Evolutionary conservation across 2,329 filamentous ascomycete genomes (phyloP).

Genomic region (Colletotrichum filicis): DNA sequence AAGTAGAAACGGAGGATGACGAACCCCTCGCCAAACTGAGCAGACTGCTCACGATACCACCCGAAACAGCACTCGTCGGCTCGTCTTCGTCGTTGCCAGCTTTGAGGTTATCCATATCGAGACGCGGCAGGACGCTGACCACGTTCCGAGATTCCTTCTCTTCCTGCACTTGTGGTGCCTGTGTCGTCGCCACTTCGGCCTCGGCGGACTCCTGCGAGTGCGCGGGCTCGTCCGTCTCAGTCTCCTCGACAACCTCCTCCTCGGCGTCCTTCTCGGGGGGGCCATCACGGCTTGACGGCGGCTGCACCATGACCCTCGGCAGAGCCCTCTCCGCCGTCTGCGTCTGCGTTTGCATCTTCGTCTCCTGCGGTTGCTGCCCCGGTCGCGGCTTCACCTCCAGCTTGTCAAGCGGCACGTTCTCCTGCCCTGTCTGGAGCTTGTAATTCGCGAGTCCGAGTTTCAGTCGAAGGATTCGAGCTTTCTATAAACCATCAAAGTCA

Average conservation of each 20-base stretch:
- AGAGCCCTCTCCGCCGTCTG: slow-evolving; percentile 23
- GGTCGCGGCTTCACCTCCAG: slow-evolving; percentile 58
- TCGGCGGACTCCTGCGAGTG: slow-evolving; percentile 7
- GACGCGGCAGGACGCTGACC: slow-evolving; percentile 25
- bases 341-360: not conserved
- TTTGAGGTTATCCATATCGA: slow-evolving; percentile 28
- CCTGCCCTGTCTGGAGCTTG: slow-evolving; percentile 80
- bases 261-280: slow-evolving; percentile 29
- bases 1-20: slow-evolving; percentile 22
- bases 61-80: slow-evolving; percentile 57
- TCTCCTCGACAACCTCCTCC: slow-evolving; percentile 36
- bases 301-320: slow-evolving; percentile 35
- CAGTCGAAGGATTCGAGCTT: slow-evolving; percentile 73
- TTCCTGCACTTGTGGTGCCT: slow-evolving; percentile 12
- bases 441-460: slow-evolving; percentile 79
- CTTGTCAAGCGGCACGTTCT: slow-evolving; percentile 70
- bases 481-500: slow-evolving; percentile 48
- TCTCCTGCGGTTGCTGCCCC: slow-evolving; percentile 29
- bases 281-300: slow-evolving; percentile 37
- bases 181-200: slow-evolving; percentile 21
- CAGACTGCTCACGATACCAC: slow-evolving; percentile 63
- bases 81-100: slow-evolving; percentile 42
- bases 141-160: slow-evolving; percentile 30
- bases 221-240: slow-evolving; percentile 10
- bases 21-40: slow-evolving; percentile 54